Conservation (phyloP, 768 basidiomycete species). For the Pulveroboletus sp. region DNA sequence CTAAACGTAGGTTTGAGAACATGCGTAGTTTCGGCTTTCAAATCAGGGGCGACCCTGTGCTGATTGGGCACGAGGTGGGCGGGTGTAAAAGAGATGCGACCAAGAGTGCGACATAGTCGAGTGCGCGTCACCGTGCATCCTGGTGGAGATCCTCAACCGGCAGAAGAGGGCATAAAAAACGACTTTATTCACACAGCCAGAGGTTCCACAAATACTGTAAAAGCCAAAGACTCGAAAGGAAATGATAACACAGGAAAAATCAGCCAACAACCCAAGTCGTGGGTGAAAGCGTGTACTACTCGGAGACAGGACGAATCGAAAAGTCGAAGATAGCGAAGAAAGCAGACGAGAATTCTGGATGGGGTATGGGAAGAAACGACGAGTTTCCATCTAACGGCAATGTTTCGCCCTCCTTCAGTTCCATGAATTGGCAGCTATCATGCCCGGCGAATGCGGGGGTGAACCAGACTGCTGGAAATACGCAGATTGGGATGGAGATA, state of each 20-base stretch:
- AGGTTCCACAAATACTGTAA: not conserved
- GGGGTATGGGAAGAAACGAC: not conserved
- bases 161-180: too few species aligned
- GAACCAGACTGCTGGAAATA: conserved; percentile 51
- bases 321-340: not conserved
- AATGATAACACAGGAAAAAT: not conserved
- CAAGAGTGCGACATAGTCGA: too few species aligned
- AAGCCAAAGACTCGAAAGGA: not conserved
- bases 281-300: not conserved
- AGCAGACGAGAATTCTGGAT: not conserved
- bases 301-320: not conserved
- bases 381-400: not conserved
- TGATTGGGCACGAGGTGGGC: too few species aligned
- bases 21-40: too few species aligned
- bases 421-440: conserved; percentile 26
- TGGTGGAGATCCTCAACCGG: too few species aligned
- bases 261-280: too few species aligned
- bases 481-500: conserved; percentile 48
- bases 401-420: conserved; percentile 6
- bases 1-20: too few species aligned
- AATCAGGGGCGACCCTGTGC: too few species aligned
- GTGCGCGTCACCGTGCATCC: too few species aligned
- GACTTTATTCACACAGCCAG: not conserved
- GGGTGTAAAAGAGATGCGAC: too few species aligned
- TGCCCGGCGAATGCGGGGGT: conserved; percentile 53